These are phyloP conservation scores for Phytomonas sp. DNA, from an alignment of 208 protist genomes.

Conservation along the genomic window DNA sequence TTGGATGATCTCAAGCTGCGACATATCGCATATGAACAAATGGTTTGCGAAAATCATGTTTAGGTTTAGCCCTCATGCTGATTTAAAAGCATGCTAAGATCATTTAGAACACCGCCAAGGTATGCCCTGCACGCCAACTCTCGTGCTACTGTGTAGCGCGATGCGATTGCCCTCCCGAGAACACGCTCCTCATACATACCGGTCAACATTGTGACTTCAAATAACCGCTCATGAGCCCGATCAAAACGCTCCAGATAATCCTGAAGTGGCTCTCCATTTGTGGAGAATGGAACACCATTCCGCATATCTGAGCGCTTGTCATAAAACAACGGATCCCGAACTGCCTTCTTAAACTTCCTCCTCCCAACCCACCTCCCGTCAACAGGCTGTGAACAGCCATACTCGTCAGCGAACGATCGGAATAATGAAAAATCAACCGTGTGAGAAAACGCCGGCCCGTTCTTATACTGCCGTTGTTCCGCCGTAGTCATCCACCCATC, in stretches of 20 bases:
- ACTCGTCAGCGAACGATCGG: conserved; percentile 45
- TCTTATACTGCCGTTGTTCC: conserved; percentile 26
- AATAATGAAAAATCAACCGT: conserved; percentile 29
- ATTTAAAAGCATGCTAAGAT: conserved; percentile 19
- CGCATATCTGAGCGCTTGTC: conserved; percentile 67
- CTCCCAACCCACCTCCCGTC: conserved; percentile 47
- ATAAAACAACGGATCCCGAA: conserved; percentile 73
- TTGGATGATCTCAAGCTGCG: neutral
- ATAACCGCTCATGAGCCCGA: conserved; percentile 42
- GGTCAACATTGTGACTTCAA: conserved; percentile 70
- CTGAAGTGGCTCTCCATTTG: conserved; percentile 35
- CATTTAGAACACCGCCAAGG: conserved; percentile 45
- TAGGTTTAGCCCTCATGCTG: neutral
- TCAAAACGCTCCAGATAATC: conserved; percentile 46
- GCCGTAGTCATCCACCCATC: conserved; percentile 48
- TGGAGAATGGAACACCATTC: conserved; percentile 66
- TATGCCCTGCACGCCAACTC: conserved; percentile 58
- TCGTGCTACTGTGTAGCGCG: conserved; percentile 56
- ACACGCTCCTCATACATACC: conserved; percentile 20
- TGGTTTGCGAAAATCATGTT: conserved; percentile 6
- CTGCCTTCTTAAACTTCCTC: conserved; percentile 47
- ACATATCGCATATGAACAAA: conserved; percentile 1
- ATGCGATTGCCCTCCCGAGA: conserved; percentile 46
- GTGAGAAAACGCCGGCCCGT: conserved; percentile 49
- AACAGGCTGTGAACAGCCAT: conserved; percentile 43